Percentiles rank a stretch among this genome's conserved stretches.
Conservation (phyloP, 2,329 filamentous ascomycete genomes). For the Kalmusia sp. region DNA sequence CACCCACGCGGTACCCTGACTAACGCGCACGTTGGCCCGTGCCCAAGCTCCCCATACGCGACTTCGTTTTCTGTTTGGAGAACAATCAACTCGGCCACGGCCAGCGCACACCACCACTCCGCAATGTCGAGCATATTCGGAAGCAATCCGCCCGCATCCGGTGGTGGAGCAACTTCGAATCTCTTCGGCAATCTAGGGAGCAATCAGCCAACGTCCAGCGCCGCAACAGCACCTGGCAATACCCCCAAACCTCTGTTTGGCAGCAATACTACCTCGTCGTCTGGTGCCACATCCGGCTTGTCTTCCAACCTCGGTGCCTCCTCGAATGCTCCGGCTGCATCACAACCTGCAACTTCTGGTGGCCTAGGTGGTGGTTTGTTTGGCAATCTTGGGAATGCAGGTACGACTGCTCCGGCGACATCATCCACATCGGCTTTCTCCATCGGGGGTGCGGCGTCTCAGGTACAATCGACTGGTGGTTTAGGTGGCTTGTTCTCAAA, state of each 20-base stretch:
- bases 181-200: constrained; percentile 41
- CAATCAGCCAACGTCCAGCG: constrained; percentile 37
- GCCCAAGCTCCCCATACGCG: constrained; percentile 29
- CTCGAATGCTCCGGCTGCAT: constrained; percentile 27
- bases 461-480: constrained; percentile 28
- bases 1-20: no score
- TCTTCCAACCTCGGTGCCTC: constrained; percentile 36
- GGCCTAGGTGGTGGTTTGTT: constrained; percentile 43
- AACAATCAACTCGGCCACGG: constrained; percentile 32
- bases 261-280: constrained; percentile 27
- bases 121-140: no score
- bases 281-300: constrained; percentile 32
- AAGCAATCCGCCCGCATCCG: no score
- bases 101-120: constrained; percentile 21
- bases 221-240: constrained; percentile 20
- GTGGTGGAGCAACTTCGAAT: constrained; percentile 40
- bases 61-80: constrained; percentile 30
- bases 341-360: constrained; percentile 36
- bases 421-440: constrained; percentile 25
- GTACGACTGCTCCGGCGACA: constrained; percentile 38
- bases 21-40: constrained; percentile 24
- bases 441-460: constrained; percentile 29
- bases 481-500: constrained; percentile 30
- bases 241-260: constrained; percentile 37
- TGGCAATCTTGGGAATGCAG: constrained; percentile 43